phyloP scores from a whole-genome alignment of 179 eudicot genomes.

The Vitellaria paradoxa region DNA sequence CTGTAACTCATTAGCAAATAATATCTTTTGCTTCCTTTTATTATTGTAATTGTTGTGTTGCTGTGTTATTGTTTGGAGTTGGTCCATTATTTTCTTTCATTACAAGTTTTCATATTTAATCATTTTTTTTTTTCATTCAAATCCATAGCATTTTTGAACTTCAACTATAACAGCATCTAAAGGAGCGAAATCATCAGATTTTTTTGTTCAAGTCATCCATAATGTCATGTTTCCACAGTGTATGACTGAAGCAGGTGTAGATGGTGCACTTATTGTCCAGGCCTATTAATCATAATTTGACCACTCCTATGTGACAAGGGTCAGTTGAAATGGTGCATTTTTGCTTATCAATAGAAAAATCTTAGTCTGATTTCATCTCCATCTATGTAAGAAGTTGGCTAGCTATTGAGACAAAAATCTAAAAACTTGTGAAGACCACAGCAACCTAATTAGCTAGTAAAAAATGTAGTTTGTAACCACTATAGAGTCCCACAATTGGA shows the following conservation, averaged over 20 bases:
- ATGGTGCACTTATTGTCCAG: constrained; percentile 91
- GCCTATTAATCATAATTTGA: constrained; percentile 90
- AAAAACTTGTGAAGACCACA: too few relatives aligned
- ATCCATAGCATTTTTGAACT: background rate
- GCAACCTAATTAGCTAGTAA: too few relatives aligned
- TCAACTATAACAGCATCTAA: background rate
- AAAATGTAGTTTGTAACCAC: too few relatives aligned
- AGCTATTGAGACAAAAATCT: too few relatives aligned
- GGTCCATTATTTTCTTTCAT: too few relatives aligned
- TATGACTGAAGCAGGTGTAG: constrained; percentile 80
- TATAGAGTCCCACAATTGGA: too few relatives aligned
- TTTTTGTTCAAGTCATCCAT: background rate
- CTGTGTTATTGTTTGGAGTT: too few relatives aligned
- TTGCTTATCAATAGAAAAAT: background rate
- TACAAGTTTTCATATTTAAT: too few relatives aligned
- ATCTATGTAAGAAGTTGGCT: background rate
- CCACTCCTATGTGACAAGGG: constrained; percentile 93
- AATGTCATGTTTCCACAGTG: constrained; percentile 36
- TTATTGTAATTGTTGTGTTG: too few relatives aligned
- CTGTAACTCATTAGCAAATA: background rate
- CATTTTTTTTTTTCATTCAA: too few relatives aligned
- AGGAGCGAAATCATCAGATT: background rate
- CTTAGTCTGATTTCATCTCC: background rate
- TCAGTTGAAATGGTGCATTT: constrained; percentile 17
- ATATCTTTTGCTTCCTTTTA: too few relatives aligned